Base-by-base conservation (phyloP, 225 moss, liverwort and hornwort species). In the Anthoceros angustus region DNA sequence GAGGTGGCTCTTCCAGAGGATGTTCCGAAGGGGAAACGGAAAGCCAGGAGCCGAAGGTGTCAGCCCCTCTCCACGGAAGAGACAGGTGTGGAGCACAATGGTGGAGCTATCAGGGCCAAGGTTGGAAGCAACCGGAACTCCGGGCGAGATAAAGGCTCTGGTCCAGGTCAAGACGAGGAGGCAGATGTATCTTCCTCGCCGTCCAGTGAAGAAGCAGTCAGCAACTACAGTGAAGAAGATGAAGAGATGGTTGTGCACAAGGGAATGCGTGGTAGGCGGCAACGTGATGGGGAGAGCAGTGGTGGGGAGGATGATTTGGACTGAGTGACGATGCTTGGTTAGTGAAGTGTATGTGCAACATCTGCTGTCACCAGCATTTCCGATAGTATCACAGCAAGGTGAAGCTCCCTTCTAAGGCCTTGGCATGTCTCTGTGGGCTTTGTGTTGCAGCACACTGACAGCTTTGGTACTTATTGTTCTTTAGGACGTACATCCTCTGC, bases 171-270 rank as follows among this genome's bases (percentile, higher is more conserved):
- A 43, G 78, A 81, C 48, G 81, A 82, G 39, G 82, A 82, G 60
- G 65, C 63, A 42, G 82, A 82, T 43, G 74, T 70, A 41, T 62
- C 74, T 39, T 76, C 78, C 71, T 83, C 82, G 15, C 79, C 79
- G 10, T 83, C 82, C 12, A 83, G 82, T 69, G 82, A 83, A 61
- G 82, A 83, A 16, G 82, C 75, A 49, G 82, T 77, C 5, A 83
- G 82, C 39, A 83, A 83, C 73, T 83, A 77, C 64, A 83, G 82
- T 65, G 79, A 79, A 49, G 82, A 83, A 63, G 82, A 83, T 66
- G 82, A 83, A 74, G 82, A 83, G 65, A 83, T 83, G 82, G 82
- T 79, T n/a, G 82, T 79, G 24, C 82, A 74, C 70, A 79, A 79
- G 25, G 82, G 79, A 26, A 75, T 67, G 16, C 79, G 77, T 39